A percentile compares a stretch with the other conserved stretches of the same genome.
phyloP scores from a whole-genome alignment of 2,329 filamentous ascomycete genomes.

The Myriangium duriaei region DNA sequence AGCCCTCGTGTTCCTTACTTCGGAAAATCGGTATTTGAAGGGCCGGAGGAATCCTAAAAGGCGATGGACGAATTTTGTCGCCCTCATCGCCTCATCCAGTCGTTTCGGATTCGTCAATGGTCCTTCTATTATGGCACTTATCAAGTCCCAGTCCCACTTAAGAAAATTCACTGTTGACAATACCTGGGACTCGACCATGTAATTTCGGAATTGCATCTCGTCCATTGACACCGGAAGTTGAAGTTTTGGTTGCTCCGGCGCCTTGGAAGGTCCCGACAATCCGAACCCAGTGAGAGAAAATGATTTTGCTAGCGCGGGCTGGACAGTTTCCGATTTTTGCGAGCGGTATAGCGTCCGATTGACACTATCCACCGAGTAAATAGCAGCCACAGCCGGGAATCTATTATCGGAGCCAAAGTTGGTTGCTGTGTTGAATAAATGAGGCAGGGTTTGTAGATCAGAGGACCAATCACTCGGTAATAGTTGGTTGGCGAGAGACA shows the following conservation, averaged over 20 bases:
- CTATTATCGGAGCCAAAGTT: conserved; percentile 59
- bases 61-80: conserved; percentile 90
- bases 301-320: conserved; percentile 20
- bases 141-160: conserved; percentile 97
- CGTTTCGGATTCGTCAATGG: conserved; percentile 83
- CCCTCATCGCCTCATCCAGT: conserved; percentile 85
- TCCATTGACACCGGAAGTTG: conserved; percentile 50
- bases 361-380: conserved; percentile 97
- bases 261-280: conserved; percentile 16
- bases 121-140: conserved; percentile 82
- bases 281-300: conserved; percentile 29
- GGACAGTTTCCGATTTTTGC: conserved; percentile 13
- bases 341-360: conserved; percentile 84
- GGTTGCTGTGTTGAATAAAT: conserved; percentile 66
- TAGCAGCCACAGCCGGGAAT: conserved; percentile 73
- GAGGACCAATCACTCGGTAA: conserved; percentile 73
- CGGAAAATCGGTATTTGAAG: conserved; percentile 92
- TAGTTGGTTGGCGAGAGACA: conserved; percentile 78
- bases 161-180: conserved; percentile 77
- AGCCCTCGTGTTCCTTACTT: conserved; percentile 76
- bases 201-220: conserved; percentile 48
- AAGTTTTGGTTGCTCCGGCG: conserved; percentile 34
- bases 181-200: conserved; percentile 68
- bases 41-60: conserved; percentile 90
- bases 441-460: conserved; percentile 74